Evolutionary conservation across 805 yeast species (phyloP), one percentile per base, ranked within the genome.

Genomic region (Blastobotrys muscicola): DNA sequence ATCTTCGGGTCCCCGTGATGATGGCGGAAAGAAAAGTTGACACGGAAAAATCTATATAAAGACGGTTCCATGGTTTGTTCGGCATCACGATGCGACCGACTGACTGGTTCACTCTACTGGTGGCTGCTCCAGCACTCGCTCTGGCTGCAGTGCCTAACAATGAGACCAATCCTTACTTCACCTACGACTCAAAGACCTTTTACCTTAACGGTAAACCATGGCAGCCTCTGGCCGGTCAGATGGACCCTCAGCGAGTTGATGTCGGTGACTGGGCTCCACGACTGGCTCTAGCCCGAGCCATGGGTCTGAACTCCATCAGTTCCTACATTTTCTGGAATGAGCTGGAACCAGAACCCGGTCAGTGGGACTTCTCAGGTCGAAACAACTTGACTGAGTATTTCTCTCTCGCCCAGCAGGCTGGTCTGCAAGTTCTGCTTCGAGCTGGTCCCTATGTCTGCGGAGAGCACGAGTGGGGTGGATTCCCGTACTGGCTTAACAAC

Each of bases 401-500:
- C 38, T 20, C 23, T 15, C 30, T 40, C 14, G 43, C 43, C 15
- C 43, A 40, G 15, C 20, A 40, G 30, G 43, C 33, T 9, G 43
- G 43, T 3, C 36, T 40, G 15, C 11, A 32, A n/a, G 43, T 30
- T 11, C 31, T 33, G 11, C 38, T 40, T 29, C 26, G 43, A 33
- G 23, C 32, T 12, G 43, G 43, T 30, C 43, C 43, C 10, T 40
- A 33, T 16, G 23, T 40, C 30, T 33, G 38, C 29, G 43, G 38
- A 10, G 43, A 40, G 15, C 43, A 33, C 15, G 43, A 40, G 12
- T 40, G 43, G 43, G 43, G 43, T 33, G 43, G 43, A 16, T 33
- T 32, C 16, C 43, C 43, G 9, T 32, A 33, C n/a, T 40, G 37
- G 37, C 26, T 40, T 9, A 32, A 26, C 31, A 40, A 40, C 23